Conservation (phyloP, 73 alveolate genomes). For the Paramecium bursaria region DNA sequence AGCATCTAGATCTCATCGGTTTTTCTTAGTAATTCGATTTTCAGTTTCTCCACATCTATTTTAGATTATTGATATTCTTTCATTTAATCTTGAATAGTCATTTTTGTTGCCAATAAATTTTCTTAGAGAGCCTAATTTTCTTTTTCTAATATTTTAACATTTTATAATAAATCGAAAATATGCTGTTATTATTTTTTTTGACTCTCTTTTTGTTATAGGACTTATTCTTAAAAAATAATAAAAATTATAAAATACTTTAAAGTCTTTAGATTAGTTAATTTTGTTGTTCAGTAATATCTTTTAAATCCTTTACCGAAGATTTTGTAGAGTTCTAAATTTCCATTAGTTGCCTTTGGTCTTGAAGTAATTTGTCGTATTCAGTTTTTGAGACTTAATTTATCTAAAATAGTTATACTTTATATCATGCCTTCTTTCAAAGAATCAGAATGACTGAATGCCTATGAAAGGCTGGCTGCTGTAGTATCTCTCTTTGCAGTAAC, state of each 20-base stretch:
- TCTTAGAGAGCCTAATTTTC: background rate
- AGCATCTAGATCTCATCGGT: too few species aligned
- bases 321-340: background rate
- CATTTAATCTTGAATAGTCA: background rate
- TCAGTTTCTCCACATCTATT: background rate
- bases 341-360: background rate
- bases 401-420: background rate
- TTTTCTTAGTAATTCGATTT: too few species aligned
- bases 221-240: background rate
- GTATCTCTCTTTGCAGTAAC: too few species aligned
- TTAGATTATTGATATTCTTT: too few species aligned
- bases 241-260: background rate
- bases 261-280: background rate
- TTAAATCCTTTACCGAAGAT: too few species aligned
- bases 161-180: background rate
- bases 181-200: background rate
- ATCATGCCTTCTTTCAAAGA: background rate
- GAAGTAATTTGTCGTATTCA: background rate
- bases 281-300: background rate
- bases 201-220: background rate
- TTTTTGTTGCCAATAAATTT: background rate
- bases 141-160: background rate
- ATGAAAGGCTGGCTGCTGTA: too few species aligned
- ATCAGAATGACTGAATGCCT: background rate
- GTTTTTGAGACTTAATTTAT: background rate